A percentile compares a stretch with the other conserved stretches of the same genome.
These are phyloP conservation scores for Oryza brachyantha DNA, from an alignment of 176 grass and related monocot genomes.

Conservation along the genomic window DNA sequence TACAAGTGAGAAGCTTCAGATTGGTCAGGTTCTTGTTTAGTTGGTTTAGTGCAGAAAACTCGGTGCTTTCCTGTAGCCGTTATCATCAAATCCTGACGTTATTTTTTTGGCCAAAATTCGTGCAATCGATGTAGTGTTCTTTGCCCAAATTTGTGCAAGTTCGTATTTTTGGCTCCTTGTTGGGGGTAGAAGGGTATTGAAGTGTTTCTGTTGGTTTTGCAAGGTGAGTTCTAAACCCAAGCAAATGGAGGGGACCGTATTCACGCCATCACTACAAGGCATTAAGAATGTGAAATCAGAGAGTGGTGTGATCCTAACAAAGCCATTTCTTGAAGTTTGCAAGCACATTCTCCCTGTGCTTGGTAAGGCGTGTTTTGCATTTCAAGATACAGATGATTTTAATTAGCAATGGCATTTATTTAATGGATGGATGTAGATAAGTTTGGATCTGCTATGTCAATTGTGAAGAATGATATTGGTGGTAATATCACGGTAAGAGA, in stretches of 20 bases:
- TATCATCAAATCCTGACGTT: not conserved
- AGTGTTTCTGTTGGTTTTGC: not conserved
- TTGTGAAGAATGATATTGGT: slow-evolving; percentile 79
- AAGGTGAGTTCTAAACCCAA: not conserved
- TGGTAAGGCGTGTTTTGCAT: slow-evolving; percentile 40
- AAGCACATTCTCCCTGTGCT: slow-evolving; percentile 81
- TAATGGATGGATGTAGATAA: slow-evolving; percentile 46
- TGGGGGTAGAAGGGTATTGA: no score
- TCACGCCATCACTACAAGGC: slow-evolving; percentile 66
- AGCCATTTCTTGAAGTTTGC: slow-evolving; percentile 83
- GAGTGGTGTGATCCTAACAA: slow-evolving; percentile 65
- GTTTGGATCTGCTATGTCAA: slow-evolving; percentile 75
- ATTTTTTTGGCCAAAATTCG: not conserved
- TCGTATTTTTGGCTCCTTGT: not conserved
- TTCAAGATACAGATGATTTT: not conserved
- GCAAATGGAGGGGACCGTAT: slow-evolving; percentile 69
- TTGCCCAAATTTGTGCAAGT: no score
- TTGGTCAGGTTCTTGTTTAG: not conserved
- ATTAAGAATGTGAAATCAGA: slow-evolving; percentile 71
- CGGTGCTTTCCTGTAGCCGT: not conserved
- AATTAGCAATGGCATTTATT: not conserved
- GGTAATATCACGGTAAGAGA: slow-evolving; percentile 75
- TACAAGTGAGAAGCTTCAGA: no score
- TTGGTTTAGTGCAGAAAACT: not conserved
- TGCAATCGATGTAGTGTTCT: not conserved